A percentile compares a stretch with the other conserved stretches of the same genome.
Evolutionary conservation across 2,329 filamentous ascomycete genomes (phyloP).

Genomic region (Trichophyton benhamiae): DNA sequence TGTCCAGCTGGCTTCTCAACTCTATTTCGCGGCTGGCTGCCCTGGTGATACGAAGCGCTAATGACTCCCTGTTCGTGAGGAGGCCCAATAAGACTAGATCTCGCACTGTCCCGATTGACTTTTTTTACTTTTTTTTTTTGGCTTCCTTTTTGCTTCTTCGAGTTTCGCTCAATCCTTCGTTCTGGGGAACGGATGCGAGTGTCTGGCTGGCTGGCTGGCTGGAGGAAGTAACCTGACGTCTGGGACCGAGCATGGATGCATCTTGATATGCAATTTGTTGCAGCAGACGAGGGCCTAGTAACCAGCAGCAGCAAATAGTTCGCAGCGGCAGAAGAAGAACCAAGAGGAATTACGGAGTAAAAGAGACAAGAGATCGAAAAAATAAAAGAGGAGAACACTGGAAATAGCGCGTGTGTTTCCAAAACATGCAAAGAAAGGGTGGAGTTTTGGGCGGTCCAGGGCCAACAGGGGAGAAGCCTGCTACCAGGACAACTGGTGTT

Average conservation of each 20-base stretch:
- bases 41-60: constrained; percentile 6
- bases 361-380: not conserved
- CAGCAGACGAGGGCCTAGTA: no score
- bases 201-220: not conserved
- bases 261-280: not conserved
- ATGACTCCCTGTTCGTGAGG: not conserved
- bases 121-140: not conserved
- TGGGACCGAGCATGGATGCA: not conserved
- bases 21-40: constrained; percentile 5
- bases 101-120: not conserved
- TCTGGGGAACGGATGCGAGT: no score
- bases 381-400: not conserved
- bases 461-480: not conserved
- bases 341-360: not conserved
- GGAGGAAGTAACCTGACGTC: not conserved
- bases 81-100: not conserved
- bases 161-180: not conserved
- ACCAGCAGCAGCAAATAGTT: no score
- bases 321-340: not conserved
- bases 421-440: not conserved
- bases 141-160: not conserved
- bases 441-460: not conserved
- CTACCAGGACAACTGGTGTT: not conserved
- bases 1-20: not conserved
- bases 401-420: not conserved